Percentiles rank a stretch among this genome's conserved stretches.
phyloP scores from a whole-genome alignment of 768 basidiomycete genomes.

The Kwoniella dendrophila region DNA sequence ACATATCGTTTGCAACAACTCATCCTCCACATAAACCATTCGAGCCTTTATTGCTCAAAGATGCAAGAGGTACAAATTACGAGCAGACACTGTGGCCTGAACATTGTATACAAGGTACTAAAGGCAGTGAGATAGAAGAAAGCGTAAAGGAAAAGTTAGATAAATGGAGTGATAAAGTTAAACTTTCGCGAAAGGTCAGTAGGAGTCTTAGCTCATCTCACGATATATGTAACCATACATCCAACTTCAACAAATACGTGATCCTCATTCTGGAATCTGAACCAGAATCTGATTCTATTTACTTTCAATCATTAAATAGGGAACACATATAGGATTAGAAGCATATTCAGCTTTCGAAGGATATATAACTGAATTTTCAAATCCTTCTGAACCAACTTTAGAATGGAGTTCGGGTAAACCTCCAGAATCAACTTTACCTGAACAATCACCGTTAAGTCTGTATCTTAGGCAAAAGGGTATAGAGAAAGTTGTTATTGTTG shows the following conservation, averaged over 20 bases:
- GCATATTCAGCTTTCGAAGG: conserved; percentile 75
- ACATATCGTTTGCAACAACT: conserved; percentile 71
- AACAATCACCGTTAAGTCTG: conserved; percentile 52
- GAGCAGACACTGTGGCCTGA: conserved; percentile 76
- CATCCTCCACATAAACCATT: conserved; percentile 58
- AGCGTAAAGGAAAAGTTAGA: conserved; percentile 61
- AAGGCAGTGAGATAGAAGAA: conserved; percentile 66
- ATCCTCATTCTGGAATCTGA: no score
- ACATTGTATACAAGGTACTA: conserved; percentile 66
- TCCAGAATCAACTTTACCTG: conserved; percentile 59
- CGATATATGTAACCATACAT: no score
- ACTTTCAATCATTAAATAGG: conserved; percentile 42
- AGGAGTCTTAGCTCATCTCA: not conserved
- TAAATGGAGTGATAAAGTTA: conserved; percentile 51
- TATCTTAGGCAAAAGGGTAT: conserved; percentile 57
- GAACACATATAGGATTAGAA: conserved; percentile 63
- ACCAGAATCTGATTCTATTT: no score
- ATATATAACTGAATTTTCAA: conserved; percentile 28
- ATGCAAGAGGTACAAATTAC: conserved; percentile 34
- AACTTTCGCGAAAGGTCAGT: conserved; percentile 40
- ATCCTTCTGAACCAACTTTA: conserved; percentile 20
- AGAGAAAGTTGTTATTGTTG: conserved; percentile 65
- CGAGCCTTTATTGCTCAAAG: conserved; percentile 56
- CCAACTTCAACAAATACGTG: not conserved
- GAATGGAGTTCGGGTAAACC: conserved; percentile 3